Evolutionary conservation across 2,329 filamentous ascomycete genomes (phyloP), one percentile per base, ranked within the genome.

Genomic region (Fusarium acutatum): DNA sequence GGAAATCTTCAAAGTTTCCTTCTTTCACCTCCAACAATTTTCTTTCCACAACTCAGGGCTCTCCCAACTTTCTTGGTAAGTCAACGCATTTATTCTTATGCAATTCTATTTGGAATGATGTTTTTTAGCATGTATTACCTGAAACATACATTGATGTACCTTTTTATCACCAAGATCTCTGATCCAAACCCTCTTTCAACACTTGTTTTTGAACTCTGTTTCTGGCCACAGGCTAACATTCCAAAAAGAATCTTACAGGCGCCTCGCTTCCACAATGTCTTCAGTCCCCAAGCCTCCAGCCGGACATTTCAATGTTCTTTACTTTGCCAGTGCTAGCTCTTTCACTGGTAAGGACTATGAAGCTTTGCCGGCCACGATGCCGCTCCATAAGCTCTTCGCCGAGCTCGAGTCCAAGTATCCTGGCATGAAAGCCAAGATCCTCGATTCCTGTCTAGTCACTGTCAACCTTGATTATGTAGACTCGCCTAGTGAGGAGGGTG

Each of bases 381-480:
- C 87, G 4, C 80, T 94, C 34, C 80, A 83, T 43, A 84, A 89
- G 73, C 86, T 97, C 28, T 94, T 94, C 77, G 82, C 84, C n/a
- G 79, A 84, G 69, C 86, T 97, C 13, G 94, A 97, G 78, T 83
- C 88, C 78, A 88, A 84, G 75, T 93, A 97, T 80, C 85, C 87
- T 15, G 93, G 93, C 43, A 93, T 97, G 58, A 88, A 84, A 72
- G 83, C 86, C 53, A 91, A 89, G 75, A 89, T 97, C 9, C 85
- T 97, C 56, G 86, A 87, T 68, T 93, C 91, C 67, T 94, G 92
- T 79, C 87, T 95, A 64, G 88, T 97, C 71, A 96, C 94, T 30
- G 84, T 97, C 79, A 96, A 97, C 75, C 83, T 96, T 60, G 88
- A 94, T 66, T 97, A 97, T 83, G 90, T 96, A 78, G 93, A 96